Base-by-base conservation (phyloP, 768 basidiomycete genomes). In the Albatrellus ellisii region DNA sequence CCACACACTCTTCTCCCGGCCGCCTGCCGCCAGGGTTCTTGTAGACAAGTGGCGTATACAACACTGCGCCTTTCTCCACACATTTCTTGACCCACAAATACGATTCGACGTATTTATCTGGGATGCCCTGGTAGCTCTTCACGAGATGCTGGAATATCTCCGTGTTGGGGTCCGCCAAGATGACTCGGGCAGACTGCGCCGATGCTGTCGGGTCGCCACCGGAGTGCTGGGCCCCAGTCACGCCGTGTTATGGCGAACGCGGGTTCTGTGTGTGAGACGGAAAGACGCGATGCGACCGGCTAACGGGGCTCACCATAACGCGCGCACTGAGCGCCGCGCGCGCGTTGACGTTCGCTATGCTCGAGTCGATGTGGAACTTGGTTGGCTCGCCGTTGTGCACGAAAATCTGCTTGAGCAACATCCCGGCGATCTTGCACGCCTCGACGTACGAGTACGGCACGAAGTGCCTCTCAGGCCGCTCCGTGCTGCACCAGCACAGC, bases 21-120 rank as follows among this genome's bases (percentile, higher is more conserved):
- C 82, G 71, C 44, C 85, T 67, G 4, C 85, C 85, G 11, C 85
- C 85, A 6, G 82, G 82, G 49, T 88, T 87, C 59, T 86, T 86
- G 59, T 84, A 86, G 1, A 85, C 75, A 26, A 83, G 61, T 0
- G 82, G 83, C 1, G 84, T 86, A 50, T 77, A 86, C 31, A 70
- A 57, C 18, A 84, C 62, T 6, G 67, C 52, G 2, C 77, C 73
- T 46, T 69, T 77, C 51, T 84, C 82, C 38, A 86, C 73, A 45
- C 84, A 87, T 52, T 79, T 81, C 61, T 84, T 84, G 38, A 88
- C 79, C 85, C 85, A 88, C 15, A 82, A 60, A 53, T 80, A 79
- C 8, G 81, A 81, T 49, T 88, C 85, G 36, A 88, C 75, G 47
- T 79, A 79, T 57, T 85, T 87, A 36, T 77, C 70, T 2, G 77